Evolutionary conservation across 2,329 filamentous ascomycete genomes (phyloP), one percentile per base, ranked within the genome.

Genomic region (Talaromyces islandicus): DNA sequence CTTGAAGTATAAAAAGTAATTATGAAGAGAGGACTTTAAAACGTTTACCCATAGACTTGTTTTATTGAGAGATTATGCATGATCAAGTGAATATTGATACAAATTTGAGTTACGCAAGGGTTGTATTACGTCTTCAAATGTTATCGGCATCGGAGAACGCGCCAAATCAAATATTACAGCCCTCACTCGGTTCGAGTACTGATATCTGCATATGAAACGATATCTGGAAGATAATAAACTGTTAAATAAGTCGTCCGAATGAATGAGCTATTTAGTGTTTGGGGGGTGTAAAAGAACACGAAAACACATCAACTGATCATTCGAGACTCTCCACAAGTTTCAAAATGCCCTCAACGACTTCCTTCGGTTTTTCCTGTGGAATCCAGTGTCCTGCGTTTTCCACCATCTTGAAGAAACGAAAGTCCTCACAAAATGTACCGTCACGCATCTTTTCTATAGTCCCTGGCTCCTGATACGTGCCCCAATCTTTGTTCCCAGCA

Each of bases 321-420:
- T 52, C 21, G 9, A 50, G 27, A 41, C 60, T 62, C 35, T 54
- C 55, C 14, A 67, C 64, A 53, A 86, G 81, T 7, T 67, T 69
- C 63, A 80, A 60, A 41, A 85, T 73, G 59, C 77, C 76, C 57
- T 77, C 68, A 0, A 78, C 73, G 5, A 87, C 83, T 57, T 74
- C 78, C 64, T 83, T 79, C 0, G 85, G 81, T 68, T 84, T 78
- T 69, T 89, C 86, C 70, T 88, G 85, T 67, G 87, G 86, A 35
- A 87, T 81, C 87, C 87, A 90, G 74, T 90, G 87, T 0, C 87
- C 87, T 3, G 85, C 86, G 0, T 80, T 79, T 14, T 85, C 80
- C 11, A 89, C 74, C 17, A 85, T 73, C 55, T 69, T 80, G 38
- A 76, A 70, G 0, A 83, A 82, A 54, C 77, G 76, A 67, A 84